Evolutionary conservation across 1,284 basidiomycete species (phyloP), one percentile per base, ranked within the genome.

Genomic region (Sphaerobolus stellatus): DNA sequence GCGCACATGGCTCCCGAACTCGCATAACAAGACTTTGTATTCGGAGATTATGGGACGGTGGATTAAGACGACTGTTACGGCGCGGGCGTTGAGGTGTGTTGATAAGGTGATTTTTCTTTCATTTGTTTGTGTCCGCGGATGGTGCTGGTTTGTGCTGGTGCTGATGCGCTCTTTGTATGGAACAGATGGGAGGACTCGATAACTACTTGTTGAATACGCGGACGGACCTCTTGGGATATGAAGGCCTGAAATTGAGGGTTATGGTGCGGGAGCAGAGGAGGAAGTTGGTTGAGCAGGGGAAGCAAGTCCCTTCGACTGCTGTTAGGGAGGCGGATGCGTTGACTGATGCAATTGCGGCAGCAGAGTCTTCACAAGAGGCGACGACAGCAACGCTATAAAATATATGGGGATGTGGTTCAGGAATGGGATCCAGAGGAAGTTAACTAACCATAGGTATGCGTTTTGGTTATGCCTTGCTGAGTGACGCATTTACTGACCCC

Each of bases 1-100:
- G 48, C 77, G 94, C 43, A 82, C 84, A 43, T 97, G 94, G 94
- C 75, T 91, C 25, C 91, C 94, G 24, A 97, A 97, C 71, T 77
- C 92, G 18, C 90, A 92, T 61, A 74, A 74, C 56, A 91, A 92
- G 68, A 80, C 82, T 2, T 62, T 93, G 45, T 79, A 73, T 59
- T 91, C 88, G 7, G 86, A 88, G 16, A 69, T 82, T 2, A 68
- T 93, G 40, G 80, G 78, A 28, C 68, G 77, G 50, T 73, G 73
- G 44, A 61, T 94, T 4, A 75, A 76, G 54, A 70, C 92, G 24
- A 90, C 89, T 64, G 71, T 93, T 48, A 88, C 90, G 0, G 82
- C 88, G 24, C 73, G 85, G 29, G 89, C 89, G 4, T 65, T 94
- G 66, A 82, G 79, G 66, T 90, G 86, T 18, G 88, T 94, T 38